Evolutionary conservation across 2,329 filamentous ascomycete genomes (phyloP).

Genomic region (Colletotrichum lini): DNA sequence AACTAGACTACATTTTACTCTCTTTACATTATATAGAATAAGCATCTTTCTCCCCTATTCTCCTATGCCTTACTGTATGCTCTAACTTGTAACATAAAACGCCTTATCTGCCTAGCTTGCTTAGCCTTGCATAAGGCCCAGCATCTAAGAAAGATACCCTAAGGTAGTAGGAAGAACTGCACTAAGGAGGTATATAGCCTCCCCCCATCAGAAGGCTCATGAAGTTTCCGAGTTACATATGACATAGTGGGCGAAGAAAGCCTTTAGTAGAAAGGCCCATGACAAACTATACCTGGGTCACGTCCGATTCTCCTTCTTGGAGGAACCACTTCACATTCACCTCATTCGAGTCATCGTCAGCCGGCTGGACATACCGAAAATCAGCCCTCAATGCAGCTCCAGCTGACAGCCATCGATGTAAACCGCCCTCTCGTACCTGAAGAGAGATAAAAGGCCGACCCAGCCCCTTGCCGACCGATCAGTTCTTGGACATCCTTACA

Average conservation of each 20-base stretch:
- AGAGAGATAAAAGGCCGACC: neutral
- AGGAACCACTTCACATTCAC: neutral
- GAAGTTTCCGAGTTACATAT: neutral
- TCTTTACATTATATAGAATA: no score
- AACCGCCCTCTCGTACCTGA: no score
- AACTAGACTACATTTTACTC: no score
- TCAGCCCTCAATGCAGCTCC: neutral
- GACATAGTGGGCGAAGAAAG: neutral
- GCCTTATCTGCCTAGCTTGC: neutral
- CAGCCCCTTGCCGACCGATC: neutral
- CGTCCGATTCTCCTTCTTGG: neutral
- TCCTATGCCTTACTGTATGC: no score
- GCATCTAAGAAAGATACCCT: neutral
- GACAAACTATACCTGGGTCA: neutral
- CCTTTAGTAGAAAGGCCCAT: no score
- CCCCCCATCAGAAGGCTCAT: no score
- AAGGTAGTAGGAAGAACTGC: no score
- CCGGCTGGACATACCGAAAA: neutral
- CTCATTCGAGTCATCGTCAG: neutral
- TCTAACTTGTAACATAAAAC: no score
- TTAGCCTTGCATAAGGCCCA: neutral
- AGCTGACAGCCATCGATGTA: no score
- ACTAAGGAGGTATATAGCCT: neutral
- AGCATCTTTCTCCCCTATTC: no score
- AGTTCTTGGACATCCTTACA: no score